Evolutionary conservation across 306 rosid genomes (phyloP), one percentile per base, ranked within the genome.

Genomic region (Leucaena leucocephala): DNA sequence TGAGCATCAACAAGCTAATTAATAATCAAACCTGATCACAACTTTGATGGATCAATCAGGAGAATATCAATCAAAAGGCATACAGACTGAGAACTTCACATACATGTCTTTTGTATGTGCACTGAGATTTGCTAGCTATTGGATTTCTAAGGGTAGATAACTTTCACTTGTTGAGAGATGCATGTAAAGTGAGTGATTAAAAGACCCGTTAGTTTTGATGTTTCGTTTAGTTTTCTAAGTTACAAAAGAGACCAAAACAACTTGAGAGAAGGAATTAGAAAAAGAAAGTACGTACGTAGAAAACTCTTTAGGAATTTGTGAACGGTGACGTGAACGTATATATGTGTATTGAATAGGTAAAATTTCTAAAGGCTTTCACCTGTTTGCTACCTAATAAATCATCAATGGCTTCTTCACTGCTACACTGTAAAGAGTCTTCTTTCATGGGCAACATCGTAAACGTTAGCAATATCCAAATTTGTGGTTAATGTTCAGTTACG

Each of bases 351-450:
- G 59, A 57, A 57, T 14, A 5, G 15, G 43, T 63, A 6, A 14
- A 14, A 63, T 63, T 63, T 63, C 43, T 35, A 34, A 65, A 64
- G 66, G 39, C 42, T 43, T 59, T 59, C 78, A 74, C 57, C 46
- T 50, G 8, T 71, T 45, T 71, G 76, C 46, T 39, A 35, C 58
- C 63, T 71, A 49, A 42, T 74, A 27, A 65, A 59, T 74, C 57
- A 74, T 17, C 33, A 22, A 33, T 59, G 8, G 38, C 65, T 11
- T 59, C 35, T 59, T 22, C 42, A 13, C 78, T 58, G 27, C 78
- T 33, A 62, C 10, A 40, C 27, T 13, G 8, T 1, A 64, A 50
- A 22, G 61, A 58, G 35, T 54, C 76, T 58, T 58, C 46, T 75
- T 42, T 63, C 46, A n/a, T 63, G 40, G 38, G 35, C 12, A 52